phyloP scores from a whole-genome alignment of 352 stramenopile genomes.

The Thraustotheca clavata region DNA sequence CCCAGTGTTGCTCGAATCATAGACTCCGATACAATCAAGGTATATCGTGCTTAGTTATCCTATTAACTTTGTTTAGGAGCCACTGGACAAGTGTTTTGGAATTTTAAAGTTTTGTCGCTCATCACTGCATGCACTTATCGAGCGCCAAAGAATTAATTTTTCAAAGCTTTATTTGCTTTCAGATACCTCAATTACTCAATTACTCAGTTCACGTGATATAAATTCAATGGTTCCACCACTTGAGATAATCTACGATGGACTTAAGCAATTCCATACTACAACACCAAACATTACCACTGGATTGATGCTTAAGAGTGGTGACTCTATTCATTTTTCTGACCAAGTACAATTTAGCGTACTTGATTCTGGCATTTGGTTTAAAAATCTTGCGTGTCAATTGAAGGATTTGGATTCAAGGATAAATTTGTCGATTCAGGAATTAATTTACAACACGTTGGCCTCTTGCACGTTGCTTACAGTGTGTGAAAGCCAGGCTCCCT shows the following conservation, averaged over 20 bases:
- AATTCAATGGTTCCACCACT: neutral
- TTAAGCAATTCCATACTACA: neutral
- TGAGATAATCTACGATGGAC: conserved; percentile 9
- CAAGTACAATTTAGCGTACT: neutral
- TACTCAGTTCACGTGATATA: neutral
- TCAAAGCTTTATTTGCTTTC: conserved; percentile 10
- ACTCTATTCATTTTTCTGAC: neutral
- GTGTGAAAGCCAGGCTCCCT: neutral
- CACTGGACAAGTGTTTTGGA: neutral
- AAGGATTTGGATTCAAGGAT: neutral
- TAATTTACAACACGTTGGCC: neutral
- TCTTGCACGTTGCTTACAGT: too few relatives aligned
- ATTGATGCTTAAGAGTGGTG: neutral
- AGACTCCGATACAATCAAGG: conserved; percentile 18
- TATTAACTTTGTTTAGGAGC: conserved; percentile 2
- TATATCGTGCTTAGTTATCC: neutral
- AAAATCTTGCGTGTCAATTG: neutral
- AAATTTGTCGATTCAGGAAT: neutral
- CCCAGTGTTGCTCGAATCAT: conserved; percentile 1
- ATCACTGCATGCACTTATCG: neutral
- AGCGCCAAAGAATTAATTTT: neutral
- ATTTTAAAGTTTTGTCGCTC: neutral
- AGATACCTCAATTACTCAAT: neutral
- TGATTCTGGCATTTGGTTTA: neutral
- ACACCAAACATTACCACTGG: neutral